Evolutionary conservation across 805 yeast genomes (phyloP), one percentile per base, ranked within the genome.

Genomic region (Yarrowia sp.): DNA sequence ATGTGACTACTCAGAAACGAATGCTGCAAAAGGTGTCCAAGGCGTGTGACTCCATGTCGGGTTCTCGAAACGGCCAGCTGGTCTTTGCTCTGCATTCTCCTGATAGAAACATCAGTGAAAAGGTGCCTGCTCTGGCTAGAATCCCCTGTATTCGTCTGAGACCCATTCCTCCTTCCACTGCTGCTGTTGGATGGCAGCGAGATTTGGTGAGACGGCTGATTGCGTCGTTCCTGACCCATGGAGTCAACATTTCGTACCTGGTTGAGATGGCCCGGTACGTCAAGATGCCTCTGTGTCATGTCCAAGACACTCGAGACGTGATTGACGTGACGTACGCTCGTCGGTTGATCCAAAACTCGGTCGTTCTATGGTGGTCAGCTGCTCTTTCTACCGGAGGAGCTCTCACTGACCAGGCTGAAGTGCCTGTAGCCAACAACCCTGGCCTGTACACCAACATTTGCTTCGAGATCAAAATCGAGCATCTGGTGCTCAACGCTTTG

Each of bases 301-400:
- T 93, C 68, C 86, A 85, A 68, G 80, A 86, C n/a, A 93, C 89
- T 75, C 87, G 89, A 0, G 89, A 84, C 70, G 78, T 92, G 70
- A 88, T 93, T 66, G 99, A 95, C 74, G 82, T 93, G 45, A 86
- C 86, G 65, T 95, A 90, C 74, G 96, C 98, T 0, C 80, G 99
- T 71, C 80, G 86, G 61, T 80, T 95, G 65, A 79, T 79, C 17
- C 81, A 84, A 53, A 83, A 84, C 55, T 84, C 86, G 66, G 83
- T 89, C 44, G 87, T 93, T 6, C 77, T 96, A 35, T 95, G 99
- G 98, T 95, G 99, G 98, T 89, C 96, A 0, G 84, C 86, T 3
- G 80, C 81, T 15, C 89, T 93, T 0, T 97, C 91, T 71, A 87
- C 84, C 71, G 98, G 97, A 35, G 97, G 96, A 0, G 72, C 78